A percentile compares a stretch with the other conserved stretches of the same genome.
These are phyloP conservation scores for Aphanomyces astaci DNA, from an alignment of 352 stramenopile genomes.

Conservation along the genomic window DNA sequence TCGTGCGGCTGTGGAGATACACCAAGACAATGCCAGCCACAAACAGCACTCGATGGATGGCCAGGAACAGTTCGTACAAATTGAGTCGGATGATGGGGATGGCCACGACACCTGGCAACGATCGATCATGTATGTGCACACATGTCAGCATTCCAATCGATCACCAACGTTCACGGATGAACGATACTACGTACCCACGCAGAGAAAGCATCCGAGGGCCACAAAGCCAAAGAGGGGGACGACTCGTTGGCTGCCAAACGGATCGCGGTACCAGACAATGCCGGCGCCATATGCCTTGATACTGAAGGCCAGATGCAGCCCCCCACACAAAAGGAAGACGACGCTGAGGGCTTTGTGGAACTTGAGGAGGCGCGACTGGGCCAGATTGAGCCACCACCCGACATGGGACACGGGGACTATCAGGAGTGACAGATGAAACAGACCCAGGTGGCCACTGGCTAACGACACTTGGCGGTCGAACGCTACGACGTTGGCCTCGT, in stretches of 20 bases:
- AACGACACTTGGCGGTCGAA: background rate
- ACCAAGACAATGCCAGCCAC: constrained; percentile 69
- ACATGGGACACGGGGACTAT: background rate
- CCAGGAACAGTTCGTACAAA: constrained; percentile 39
- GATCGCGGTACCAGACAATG: background rate
- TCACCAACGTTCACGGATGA: no score
- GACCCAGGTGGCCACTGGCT: background rate
- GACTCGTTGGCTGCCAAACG: constrained; percentile 28
- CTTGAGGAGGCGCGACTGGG: constrained; percentile 74
- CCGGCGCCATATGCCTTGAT: constrained; percentile 32
- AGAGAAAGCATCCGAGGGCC: constrained; percentile 46
- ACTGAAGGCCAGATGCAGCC: constrained; percentile 45
- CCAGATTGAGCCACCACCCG: constrained; percentile 23
- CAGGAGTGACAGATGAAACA: background rate
- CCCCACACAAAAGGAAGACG: constrained; percentile 29
- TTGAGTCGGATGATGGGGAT: constrained; percentile 54
- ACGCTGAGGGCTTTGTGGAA: constrained; percentile 68
- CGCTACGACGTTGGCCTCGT: background rate
- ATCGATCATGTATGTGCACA: background rate
- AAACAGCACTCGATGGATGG: constrained; percentile 43
- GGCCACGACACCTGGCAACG: constrained; percentile 27
- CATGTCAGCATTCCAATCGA: no score
- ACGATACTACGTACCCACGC: constrained; percentile 29
- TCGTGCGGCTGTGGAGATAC: constrained; percentile 53
- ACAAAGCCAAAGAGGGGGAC: constrained; percentile 52